Conservation (phyloP, 169 alveolate genomes). For the Plasmodium sp. region DNA sequence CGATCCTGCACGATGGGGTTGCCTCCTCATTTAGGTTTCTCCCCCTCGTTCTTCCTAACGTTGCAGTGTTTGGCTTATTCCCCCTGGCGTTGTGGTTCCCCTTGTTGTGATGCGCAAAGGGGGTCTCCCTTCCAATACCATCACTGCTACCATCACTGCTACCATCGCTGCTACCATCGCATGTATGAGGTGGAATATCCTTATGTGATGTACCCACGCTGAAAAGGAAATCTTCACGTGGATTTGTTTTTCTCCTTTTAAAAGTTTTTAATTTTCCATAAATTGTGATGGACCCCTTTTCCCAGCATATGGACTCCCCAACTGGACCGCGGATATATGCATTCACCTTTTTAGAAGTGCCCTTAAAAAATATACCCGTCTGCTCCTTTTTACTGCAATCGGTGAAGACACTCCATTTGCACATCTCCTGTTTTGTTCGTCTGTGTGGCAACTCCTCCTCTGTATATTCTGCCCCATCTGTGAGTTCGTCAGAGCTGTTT, state of each 20-base stretch:
- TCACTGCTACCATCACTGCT: not conserved
- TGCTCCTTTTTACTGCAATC: not conserved
- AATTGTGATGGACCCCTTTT: not conserved
- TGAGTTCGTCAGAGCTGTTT: not conserved
- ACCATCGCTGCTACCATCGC: not conserved
- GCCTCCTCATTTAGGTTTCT: not conserved
- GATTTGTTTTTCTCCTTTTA: constrained; percentile 7
- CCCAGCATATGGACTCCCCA: not conserved
- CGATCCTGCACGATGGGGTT: not conserved
- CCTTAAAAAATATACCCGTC: not conserved
- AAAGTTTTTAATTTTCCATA: not conserved
- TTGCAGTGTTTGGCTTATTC: not conserved
- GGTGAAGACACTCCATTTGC: not conserved
- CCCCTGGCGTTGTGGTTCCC: not conserved
- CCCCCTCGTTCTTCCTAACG: not conserved
- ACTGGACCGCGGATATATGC: not conserved
- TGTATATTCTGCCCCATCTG: not conserved
- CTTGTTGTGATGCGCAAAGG: not conserved
- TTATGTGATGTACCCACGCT: not conserved
- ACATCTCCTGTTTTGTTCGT: not conserved
- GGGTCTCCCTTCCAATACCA: not conserved
- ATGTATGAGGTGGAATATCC: not conserved
- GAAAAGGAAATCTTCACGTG: not conserved
- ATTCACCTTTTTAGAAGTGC: not conserved
- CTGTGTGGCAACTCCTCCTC: not conserved